Percentiles rank a stretch among this genome's conserved stretches.
Conservation (phyloP, 345 rosid species). For the Clarkia xantiana region DNA sequence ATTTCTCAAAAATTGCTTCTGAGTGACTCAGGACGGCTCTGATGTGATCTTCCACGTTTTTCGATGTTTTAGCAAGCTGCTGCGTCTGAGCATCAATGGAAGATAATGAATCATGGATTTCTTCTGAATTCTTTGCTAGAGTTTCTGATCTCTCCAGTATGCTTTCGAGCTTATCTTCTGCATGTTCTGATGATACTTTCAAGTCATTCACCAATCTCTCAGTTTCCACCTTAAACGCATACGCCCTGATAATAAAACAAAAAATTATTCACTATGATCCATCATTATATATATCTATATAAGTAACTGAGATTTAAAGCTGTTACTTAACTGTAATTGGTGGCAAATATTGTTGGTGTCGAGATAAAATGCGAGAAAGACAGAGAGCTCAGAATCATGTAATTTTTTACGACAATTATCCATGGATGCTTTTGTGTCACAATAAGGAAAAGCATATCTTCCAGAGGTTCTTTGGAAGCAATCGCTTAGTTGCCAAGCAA, state of each 20-base stretch:
- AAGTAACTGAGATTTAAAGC: not conserved
- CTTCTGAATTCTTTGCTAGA: constrained; percentile 32
- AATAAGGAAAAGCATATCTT: constrained; percentile 34
- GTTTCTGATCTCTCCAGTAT: constrained; percentile 34
- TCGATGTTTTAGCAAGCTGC: constrained; percentile 35
- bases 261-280: too few species aligned
- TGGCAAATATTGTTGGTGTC: constrained; percentile 79
- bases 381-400: constrained; percentile 34
- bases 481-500: constrained; percentile 75
- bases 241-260: too few species aligned
- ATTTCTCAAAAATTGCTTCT: constrained; percentile 31
- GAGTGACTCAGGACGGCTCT: constrained; percentile 35
- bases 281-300: too few species aligned
- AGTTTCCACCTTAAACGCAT: constrained; percentile 48
- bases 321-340: constrained; percentile 57
- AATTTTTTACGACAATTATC: constrained; percentile 38
- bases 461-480: constrained; percentile 69
- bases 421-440: constrained; percentile 35
- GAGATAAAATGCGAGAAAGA: constrained; percentile 52
- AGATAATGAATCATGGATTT: constrained; percentile 37
- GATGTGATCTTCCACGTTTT: constrained; percentile 28
- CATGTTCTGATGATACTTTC: constrained; percentile 33
- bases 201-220: constrained; percentile 77
- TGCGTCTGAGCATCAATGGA: constrained; percentile 36
- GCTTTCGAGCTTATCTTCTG: constrained; percentile 39